phyloP scores from a whole-genome alignment of 495 filamentous ascomycete genomes.

The Annulohypoxylon bovei region DNA sequence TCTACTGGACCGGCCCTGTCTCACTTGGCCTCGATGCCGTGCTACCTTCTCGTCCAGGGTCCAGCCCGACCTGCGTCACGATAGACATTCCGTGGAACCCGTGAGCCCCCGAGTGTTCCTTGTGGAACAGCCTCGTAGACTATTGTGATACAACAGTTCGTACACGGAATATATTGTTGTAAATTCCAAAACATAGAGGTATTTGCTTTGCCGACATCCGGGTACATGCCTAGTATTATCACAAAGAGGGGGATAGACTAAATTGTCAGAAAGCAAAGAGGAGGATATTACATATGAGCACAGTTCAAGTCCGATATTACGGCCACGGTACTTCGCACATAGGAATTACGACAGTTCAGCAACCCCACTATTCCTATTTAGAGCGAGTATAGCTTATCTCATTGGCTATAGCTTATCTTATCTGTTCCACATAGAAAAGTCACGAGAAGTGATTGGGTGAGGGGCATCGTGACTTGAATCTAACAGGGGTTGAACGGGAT shows the following conservation, averaged over 20 bases:
- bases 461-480: constrained; percentile 13
- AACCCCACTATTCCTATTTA: constrained; percentile 20
- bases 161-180: neutral
- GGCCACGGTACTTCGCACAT: constrained; percentile 5
- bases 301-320: constrained; percentile 2
- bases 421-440: constrained; percentile 1
- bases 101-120: constrained; percentile 21
- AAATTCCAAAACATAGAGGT: neutral
- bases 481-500: constrained; percentile 5
- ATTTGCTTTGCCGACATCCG: constrained; percentile 1
- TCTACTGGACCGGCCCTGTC: constrained; percentile 25
- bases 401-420: constrained; percentile 36
- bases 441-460: constrained; percentile 24
- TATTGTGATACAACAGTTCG: neutral
- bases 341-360: constrained; percentile 31
- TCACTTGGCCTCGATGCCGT: constrained; percentile 26
- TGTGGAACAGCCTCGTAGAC: neutral
- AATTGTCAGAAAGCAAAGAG: neutral
- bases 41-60: constrained; percentile 36
- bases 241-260: neutral
- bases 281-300: neutral
- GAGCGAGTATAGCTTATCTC: neutral
- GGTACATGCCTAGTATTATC: neutral
- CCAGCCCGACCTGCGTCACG: constrained; percentile 35
- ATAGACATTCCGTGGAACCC: constrained; percentile 26